phyloP scores from a whole-genome alignment of 805 yeast genomes.

The Suhomyces sp. region DNA sequence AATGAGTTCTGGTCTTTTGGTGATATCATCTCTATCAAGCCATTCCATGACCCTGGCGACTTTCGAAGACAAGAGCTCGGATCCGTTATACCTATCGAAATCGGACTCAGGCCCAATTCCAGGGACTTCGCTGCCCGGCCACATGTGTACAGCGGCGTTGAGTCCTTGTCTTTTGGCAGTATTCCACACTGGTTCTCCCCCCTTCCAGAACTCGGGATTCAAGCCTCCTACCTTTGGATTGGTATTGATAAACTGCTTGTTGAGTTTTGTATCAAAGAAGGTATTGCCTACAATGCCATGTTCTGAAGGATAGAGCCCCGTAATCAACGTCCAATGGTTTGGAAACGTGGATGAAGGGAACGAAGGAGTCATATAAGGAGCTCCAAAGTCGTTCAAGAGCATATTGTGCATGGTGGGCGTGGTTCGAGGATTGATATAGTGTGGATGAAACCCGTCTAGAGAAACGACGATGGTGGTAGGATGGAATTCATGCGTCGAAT shows the following conservation, averaged over 20 bases:
- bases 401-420: slow-evolving; percentile 74
- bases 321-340: slow-evolving; percentile 87
- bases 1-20: slow-evolving; percentile 68
- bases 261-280: slow-evolving; percentile 60
- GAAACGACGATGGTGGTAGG: slow-evolving; percentile 83
- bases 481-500: slow-evolving; percentile 66
- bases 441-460: slow-evolving; percentile 90
- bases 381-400: slow-evolving; percentile 50
- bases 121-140: slow-evolving; percentile 89
- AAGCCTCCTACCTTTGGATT: slow-evolving; percentile 49
- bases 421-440: slow-evolving; percentile 58
- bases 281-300: slow-evolving; percentile 88
- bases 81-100: slow-evolving; percentile 62
- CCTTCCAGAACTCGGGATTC: slow-evolving; percentile 67
- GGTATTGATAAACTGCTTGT: slow-evolving; percentile 61
- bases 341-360: slow-evolving; percentile 91
- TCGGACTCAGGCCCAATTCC: slow-evolving; percentile 50
- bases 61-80: slow-evolving; percentile 59
- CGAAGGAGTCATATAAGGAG: slow-evolving; percentile 83
- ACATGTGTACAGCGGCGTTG: slow-evolving; percentile 82
- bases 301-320: slow-evolving; percentile 78
- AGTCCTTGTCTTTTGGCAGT: slow-evolving; percentile 66
- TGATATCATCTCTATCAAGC: slow-evolving; percentile 55
- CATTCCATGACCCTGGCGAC: slow-evolving; percentile 57
- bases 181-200: slow-evolving; percentile 87